These are phyloP conservation scores for Cyclanthera cordifolia DNA, from an alignment of 306 rosid genomes.

Conservation along the genomic window DNA sequence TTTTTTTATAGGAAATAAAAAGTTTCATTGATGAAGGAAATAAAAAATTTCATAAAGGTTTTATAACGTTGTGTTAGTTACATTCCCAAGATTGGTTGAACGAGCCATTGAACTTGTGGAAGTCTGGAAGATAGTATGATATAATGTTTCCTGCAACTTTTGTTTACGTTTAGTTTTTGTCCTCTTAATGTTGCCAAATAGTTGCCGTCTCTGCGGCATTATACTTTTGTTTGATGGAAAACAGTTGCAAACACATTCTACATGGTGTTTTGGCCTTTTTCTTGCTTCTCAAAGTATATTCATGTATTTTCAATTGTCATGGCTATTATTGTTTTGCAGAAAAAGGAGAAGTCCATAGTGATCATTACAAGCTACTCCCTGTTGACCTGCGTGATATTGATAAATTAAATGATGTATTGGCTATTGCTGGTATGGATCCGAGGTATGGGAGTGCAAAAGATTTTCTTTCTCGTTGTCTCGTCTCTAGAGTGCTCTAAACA, in stretches of 20 bases:
- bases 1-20: too few species aligned
- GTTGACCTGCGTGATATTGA: constrained; percentile 58
- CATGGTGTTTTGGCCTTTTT: neutral
- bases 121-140: neutral
- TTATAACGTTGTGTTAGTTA: too few species aligned
- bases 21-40: too few species aligned
- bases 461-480: neutral
- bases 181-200: too few species aligned
- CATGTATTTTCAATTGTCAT: neutral
- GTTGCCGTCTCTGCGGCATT: too few species aligned
- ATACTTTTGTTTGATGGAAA: neutral
- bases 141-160: neutral
- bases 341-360: constrained; percentile 78
- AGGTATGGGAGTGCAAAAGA: constrained; percentile 35
- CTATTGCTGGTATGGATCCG: constrained; percentile 66
- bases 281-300: neutral
- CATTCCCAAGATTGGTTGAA: neutral
- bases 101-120: neutral
- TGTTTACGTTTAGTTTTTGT: neutral
- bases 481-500: neutral
- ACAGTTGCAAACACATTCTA: neutral
- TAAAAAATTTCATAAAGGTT: too few species aligned
- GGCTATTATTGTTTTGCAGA: constrained; percentile 38
- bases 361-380: constrained; percentile 77
- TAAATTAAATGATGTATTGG: constrained; percentile 44